Conservation (phyloP, 2,329 filamentous ascomycete species). For the Daldinia sp. region DNA sequence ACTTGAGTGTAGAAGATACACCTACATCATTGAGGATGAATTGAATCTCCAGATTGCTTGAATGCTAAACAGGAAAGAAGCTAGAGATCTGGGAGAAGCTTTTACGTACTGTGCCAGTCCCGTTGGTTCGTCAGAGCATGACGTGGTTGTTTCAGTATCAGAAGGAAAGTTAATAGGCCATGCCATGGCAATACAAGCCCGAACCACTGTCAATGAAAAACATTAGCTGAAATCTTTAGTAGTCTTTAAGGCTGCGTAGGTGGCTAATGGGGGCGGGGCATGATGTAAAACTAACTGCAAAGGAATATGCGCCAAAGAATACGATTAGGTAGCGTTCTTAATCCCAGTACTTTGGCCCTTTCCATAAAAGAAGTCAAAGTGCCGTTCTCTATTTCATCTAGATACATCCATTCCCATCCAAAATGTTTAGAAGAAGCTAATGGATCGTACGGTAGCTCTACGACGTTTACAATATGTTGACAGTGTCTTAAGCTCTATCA, state of each 20-base stretch:
- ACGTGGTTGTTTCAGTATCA: background rate
- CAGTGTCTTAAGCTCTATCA: background rate
- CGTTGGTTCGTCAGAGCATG: background rate
- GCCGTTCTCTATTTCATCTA: constrained; percentile 3
- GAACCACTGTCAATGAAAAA: background rate
- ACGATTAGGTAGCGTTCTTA: background rate
- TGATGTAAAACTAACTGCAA: background rate
- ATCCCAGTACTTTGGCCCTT: background rate
- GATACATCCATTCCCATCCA: background rate
- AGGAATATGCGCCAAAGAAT: constrained; percentile 2
- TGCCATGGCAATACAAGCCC: constrained; percentile 2
- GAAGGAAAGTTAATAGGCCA: background rate
- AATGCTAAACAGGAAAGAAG: background rate
- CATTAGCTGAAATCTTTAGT: background rate
- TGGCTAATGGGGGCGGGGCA: background rate
- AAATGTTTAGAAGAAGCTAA: background rate
- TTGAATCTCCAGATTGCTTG: background rate
- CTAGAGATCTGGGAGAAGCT: background rate
- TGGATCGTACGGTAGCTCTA: background rate
- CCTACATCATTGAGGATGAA: background rate
- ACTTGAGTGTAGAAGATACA: background rate
- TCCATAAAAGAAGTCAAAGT: background rate
- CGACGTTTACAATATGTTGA: background rate
- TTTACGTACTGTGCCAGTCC: constrained; percentile 1
- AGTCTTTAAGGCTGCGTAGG: background rate